Base-by-base conservation (phyloP, 2,329 filamentous ascomycete species). In the Colletotrichum nymphaeae region DNA sequence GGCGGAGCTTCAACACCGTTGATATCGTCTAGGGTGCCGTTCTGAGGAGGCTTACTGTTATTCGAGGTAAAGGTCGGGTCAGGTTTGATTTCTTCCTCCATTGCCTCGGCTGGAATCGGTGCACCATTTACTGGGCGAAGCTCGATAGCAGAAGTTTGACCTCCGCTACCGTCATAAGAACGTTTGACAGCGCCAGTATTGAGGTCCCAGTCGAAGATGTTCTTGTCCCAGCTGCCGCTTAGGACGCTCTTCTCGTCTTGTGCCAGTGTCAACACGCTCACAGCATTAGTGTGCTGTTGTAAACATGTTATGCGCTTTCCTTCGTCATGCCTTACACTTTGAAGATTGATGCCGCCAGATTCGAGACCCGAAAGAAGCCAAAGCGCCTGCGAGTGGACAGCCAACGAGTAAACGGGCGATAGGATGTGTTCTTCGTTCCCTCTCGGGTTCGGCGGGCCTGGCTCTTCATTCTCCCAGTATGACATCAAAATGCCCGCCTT, bases 401-500 rank as follows among this genome's bases (percentile, higher is more conserved):
- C 97, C 30, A 99, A 86, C 7, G 95, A 97, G 82, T 99, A 99
- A 0, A 99, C 96, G 0, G 97, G 95, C 11, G 95, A 97, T n/a
- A 96, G 83, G 5, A 89, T 84, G 28, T 90, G 84, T 3, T 94
- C 92, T 49, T 92, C 90, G 14, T 86, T 85, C 16, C 86, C 81
- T 46, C 84, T 82, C 59, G 78, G 78, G 8, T 78, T 77, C 0
- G 83, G 81, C 1, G 79, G 80, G 3, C 84, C 76, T 2, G 91
- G 90, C 80, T 99, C 96, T 81, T 98, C 95, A 78, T 98, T 99
- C 82, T 98, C 97, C 97, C 97, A 99, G 82, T 99, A 99, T 64
- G 94, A 97, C 89, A 98, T 92, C 63, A 98, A 85, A 6, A 98
- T 94, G 1, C 95, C 97, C 2, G 96, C 95, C 83, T 99, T 99